Conservation (phyloP, 495 filamentous ascomycete genomes). For the Pseudoneurospora amorphoporcata region DNA sequence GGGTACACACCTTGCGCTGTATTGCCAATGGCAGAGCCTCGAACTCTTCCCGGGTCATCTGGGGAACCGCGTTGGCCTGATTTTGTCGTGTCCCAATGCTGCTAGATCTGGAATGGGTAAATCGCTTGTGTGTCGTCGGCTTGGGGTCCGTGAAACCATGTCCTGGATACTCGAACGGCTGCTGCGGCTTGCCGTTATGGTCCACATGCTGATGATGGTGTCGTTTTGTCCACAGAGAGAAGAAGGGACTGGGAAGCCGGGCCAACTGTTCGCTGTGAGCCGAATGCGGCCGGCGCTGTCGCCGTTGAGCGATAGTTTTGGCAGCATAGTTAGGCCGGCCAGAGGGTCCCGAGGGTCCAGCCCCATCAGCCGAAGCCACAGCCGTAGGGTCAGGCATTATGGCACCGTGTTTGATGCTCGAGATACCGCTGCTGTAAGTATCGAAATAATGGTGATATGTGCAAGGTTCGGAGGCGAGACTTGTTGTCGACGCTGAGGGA, state of each 20-base stretch:
- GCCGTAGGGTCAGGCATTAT: slow-evolving; percentile 18
- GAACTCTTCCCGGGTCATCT: slow-evolving; percentile 28
- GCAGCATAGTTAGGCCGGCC: slow-evolving; percentile 1
- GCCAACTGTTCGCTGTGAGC: slow-evolving; percentile 11
- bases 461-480: slow-evolving; percentile 6
- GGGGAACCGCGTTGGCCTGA: slow-evolving; percentile 15
- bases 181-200: slow-evolving; percentile 5
- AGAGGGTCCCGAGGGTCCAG: background rate
- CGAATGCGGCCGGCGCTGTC: slow-evolving; percentile 16
- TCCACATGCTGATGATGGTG: slow-evolving; percentile 16
- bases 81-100: slow-evolving; percentile 16
- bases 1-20: slow-evolving; percentile 43
- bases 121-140: slow-evolving; percentile 12
- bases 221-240: slow-evolving; percentile 18
- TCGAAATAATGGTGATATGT: background rate
- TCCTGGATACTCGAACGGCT: slow-evolving; percentile 1
- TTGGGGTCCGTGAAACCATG: slow-evolving; percentile 12
- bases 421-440: background rate
- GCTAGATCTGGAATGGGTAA: slow-evolving; percentile 13
- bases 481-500: slow-evolving; percentile 19
- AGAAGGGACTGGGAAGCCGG: slow-evolving; percentile 17
- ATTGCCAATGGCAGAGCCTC: slow-evolving; percentile 48
- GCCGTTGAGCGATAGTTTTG: slow-evolving; percentile 4
- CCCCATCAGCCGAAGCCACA: slow-evolving; percentile 7
- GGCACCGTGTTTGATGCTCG: slow-evolving; percentile 1